phyloP scores from a whole-genome alignment of 345 rosid species.

The Gossypioides kirkii region DNA sequence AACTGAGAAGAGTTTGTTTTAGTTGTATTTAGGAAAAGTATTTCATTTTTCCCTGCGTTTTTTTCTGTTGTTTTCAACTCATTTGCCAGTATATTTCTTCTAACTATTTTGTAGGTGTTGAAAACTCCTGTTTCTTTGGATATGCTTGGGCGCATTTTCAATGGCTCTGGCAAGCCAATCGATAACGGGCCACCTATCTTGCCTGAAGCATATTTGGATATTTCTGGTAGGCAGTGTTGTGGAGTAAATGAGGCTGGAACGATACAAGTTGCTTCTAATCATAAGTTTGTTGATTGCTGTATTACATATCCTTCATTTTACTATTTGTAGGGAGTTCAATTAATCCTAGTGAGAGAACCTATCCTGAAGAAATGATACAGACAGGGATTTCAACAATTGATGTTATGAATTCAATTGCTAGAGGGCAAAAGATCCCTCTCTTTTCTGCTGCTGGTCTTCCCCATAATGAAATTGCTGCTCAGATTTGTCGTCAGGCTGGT shows the following conservation, averaged over 20 bases:
- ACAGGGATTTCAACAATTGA: slow-evolving; percentile 97
- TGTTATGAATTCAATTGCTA: slow-evolving; percentile 96
- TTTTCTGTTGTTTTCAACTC: neutral
- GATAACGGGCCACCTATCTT: slow-evolving; percentile 95
- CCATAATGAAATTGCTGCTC: slow-evolving; percentile 98
- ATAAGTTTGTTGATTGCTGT: neutral
- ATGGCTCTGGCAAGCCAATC: slow-evolving; percentile 97
- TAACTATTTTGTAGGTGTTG: slow-evolving; percentile 55
- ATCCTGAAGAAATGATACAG: slow-evolving; percentile 98
- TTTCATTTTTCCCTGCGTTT: neutral
- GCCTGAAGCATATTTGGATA: slow-evolving; percentile 95
- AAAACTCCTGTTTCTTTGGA: slow-evolving; percentile 93
- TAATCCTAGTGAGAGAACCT: slow-evolving; percentile 97
- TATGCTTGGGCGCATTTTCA: slow-evolving; percentile 97
- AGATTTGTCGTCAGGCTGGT: slow-evolving; percentile 99
- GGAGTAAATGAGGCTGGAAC: neutral
- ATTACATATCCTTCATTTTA: neutral
- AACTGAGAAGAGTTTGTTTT: neutral
- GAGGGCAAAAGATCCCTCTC: slow-evolving; percentile 97
- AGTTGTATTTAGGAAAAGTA: neutral
- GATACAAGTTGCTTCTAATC: neutral
- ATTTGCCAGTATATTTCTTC: neutral
- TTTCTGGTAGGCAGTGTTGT: slow-evolving; percentile 47
- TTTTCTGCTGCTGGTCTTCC: slow-evolving; percentile 99
- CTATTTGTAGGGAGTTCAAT: slow-evolving; percentile 72